Percentiles rank a stretch among this genome's conserved stretches.
phyloP scores from a whole-genome alignment of 148 eudicot species.

The Rhododendron vialii region DNA sequence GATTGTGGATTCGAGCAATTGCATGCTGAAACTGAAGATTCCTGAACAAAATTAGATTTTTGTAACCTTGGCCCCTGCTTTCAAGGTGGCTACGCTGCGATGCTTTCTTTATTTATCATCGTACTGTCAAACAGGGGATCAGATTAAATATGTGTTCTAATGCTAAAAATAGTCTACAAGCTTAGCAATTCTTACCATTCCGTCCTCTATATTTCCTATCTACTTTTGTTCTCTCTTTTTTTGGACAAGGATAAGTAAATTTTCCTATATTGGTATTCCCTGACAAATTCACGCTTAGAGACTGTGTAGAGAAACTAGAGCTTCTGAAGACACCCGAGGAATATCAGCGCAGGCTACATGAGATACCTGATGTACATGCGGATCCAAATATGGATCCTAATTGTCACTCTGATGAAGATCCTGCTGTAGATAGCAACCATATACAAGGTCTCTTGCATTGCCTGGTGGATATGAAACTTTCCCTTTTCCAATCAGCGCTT shows the following conservation, averaged over 20 bases:
- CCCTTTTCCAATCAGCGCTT: neutral
- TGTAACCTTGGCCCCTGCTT: neutral
- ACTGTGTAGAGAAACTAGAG: slow-evolving; percentile 69
- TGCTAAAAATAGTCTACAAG: neutral
- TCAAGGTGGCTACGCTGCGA: neutral
- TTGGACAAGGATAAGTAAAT: neutral
- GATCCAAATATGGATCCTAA: slow-evolving; percentile 89
- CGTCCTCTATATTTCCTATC: neutral
- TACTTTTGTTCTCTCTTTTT: neutral
- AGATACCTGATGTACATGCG: slow-evolving; percentile 70
- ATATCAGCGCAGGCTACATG: slow-evolving; percentile 57
- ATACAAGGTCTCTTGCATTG: slow-evolving; percentile 54
- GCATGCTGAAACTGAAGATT: neutral
- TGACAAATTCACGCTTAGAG: slow-evolving; percentile 86
- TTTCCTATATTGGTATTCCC: slow-evolving; percentile 31
- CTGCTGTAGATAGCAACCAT: slow-evolving; percentile 34
- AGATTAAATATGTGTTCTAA: neutral
- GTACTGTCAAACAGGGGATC: neutral
- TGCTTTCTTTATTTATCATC: neutral
- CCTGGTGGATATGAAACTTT: neutral
- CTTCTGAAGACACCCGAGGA: slow-evolving; percentile 79
- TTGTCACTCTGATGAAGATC: slow-evolving; percentile 80
- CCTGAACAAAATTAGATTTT: neutral
- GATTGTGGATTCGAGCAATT: neutral
- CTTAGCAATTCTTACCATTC: neutral